Conservation (phyloP, 2,329 filamentous ascomycete genomes). For the Albophoma yamanashiensis region DNA sequence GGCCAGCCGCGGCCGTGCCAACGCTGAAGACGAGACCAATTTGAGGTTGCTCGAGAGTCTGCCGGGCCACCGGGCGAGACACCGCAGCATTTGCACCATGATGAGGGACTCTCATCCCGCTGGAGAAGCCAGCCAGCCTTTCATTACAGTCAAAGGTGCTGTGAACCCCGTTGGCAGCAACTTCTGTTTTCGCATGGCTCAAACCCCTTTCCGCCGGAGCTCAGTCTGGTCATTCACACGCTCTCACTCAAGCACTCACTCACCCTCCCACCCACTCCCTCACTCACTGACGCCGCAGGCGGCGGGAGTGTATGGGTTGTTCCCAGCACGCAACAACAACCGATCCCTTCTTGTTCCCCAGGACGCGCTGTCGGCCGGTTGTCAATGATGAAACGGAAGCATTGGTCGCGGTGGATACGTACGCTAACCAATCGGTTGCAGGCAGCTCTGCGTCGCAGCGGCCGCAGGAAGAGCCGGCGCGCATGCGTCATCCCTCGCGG, state of each 20-base stretch:
- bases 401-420: not conserved
- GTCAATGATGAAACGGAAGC: not conserved
- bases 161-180: not conserved
- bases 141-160: not conserved
- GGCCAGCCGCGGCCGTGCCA: conserved; percentile 20
- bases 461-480: not conserved
- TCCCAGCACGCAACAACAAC: not conserved
- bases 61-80: conserved; percentile 9
- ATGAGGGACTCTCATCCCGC: not conserved
- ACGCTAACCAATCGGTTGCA: not conserved
- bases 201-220: not conserved
- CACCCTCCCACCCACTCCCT: not conserved
- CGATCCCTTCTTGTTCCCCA: not conserved
- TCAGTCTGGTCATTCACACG: not conserved
- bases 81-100: not conserved
- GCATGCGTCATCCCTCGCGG: not conserved
- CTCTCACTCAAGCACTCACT: not conserved
- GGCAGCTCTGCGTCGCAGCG: not conserved
- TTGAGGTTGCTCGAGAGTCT: conserved; percentile 17
- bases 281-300: not conserved
- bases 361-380: not conserved
- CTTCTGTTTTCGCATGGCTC: not conserved
- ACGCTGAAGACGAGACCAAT: conserved; percentile 24
- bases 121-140: not conserved
- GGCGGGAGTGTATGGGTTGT: not conserved